phyloP scores from a whole-genome alignment of 1,284 basidiomycete genomes.

The Amylostereum areolatum region DNA sequence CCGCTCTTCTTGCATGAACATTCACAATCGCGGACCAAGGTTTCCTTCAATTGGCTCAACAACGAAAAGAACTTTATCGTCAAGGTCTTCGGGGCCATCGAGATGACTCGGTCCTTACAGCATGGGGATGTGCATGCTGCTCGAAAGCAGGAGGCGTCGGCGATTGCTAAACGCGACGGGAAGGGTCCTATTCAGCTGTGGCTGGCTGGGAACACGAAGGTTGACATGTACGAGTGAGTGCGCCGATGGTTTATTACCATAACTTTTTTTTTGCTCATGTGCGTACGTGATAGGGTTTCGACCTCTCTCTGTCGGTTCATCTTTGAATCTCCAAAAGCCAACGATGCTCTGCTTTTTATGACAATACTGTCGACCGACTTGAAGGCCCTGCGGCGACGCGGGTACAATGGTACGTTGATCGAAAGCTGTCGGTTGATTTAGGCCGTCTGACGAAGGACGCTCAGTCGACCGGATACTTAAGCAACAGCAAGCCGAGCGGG shows the following conservation, averaged over 20 bases:
- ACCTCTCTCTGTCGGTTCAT: conserved; percentile 73
- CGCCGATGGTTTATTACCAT: background rate
- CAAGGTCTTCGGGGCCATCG: conserved; percentile 54
- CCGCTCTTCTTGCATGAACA: conserved; percentile 92
- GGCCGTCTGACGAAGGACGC: background rate
- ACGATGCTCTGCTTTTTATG: conserved; percentile 85
- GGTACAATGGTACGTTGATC: conserved; percentile 62
- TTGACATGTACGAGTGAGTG: conserved; percentile 91
- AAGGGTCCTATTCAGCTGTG: conserved; percentile 69
- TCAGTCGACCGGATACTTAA: conserved; percentile 87
- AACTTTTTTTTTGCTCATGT: background rate
- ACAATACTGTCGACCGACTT: conserved; percentile 91
- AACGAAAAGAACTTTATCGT: conserved; percentile 70
- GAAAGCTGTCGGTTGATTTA: background rate
- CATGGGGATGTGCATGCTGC: conserved; percentile 43
- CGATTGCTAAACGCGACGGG: conserved; percentile 56
- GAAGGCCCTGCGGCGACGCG: conserved; percentile 76
- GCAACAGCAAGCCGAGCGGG: conserved; percentile 72
- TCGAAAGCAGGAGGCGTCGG: conserved; percentile 66
- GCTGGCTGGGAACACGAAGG: conserved; percentile 65
- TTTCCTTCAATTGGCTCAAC: conserved; percentile 73
- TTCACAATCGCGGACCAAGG: conserved; percentile 61
- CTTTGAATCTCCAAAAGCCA: conserved; percentile 70
- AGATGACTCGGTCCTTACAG: conserved; percentile 54
- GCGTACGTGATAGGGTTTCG: conserved; percentile 53